Base-by-base conservation (phyloP, 2,329 filamentous ascomycete genomes). In the Ceratocystis cubensis region DNA sequence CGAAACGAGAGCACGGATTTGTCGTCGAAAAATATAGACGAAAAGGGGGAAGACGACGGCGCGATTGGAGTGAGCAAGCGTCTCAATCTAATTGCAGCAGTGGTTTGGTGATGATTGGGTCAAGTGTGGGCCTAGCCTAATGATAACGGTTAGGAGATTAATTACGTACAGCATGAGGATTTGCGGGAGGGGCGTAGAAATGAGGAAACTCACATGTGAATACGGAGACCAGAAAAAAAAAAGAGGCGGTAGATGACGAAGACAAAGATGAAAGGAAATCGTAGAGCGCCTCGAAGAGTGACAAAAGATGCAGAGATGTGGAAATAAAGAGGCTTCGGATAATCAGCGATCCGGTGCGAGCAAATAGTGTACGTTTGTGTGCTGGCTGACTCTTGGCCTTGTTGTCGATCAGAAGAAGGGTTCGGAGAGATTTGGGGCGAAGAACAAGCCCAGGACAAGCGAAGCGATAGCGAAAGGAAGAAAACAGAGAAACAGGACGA, bases 141-240 rank as follows among this genome's bases (percentile, higher is more conserved):
- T 17, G 53, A 57, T 57, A 57, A 57, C 17, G 53, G 53, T 57
- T 57, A 57, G 20, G 48, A 50, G 37, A 50, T 33, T 57, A 33
- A 57, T 30, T 57, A 57, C 53, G 53, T 57, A 57, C 53, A 57
- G 53, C 25, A 30, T 57, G 53, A 28, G 53, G 53, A 57, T 57
- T 25, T 25, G 25, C 53, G 25, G 53, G 53, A 30, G 20, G 50
- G 50, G 53, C 22, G 22, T 25, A 25, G 25, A 33, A 57, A 33
- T 41, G 28, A 28, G 13, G 22, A 57, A 28, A 30, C 53, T 57
- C 53, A 57, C 53, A 57, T 33, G 53, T 57, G 15, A 57, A 30
- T 30, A 57, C 7, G 15, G 53, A 13, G 28, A n/a, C 22, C 10
- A 30, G 53, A 25, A 28, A 20, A 15, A 17, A 13, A 6, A 25